Conservation (phyloP, 2,329 filamentous ascomycete genomes). For the Scytalidium sp. region DNA sequence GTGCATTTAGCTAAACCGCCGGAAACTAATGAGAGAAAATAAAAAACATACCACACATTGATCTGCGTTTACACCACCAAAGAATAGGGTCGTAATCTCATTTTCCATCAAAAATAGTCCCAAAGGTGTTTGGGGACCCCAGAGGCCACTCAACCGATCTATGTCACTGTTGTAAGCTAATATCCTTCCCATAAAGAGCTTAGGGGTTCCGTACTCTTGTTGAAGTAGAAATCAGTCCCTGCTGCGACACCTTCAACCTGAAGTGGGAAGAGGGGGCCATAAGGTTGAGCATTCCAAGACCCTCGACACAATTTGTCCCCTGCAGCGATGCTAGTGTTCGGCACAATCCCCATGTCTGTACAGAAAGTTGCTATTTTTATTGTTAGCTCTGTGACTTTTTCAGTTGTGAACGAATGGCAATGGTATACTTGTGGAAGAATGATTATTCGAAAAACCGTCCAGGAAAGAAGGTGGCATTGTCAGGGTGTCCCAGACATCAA, state of each 20-base stretch:
- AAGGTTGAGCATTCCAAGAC: conserved; percentile 28
- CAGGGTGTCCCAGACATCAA: conserved; percentile 26
- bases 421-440: conserved; percentile 13
- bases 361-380: conserved; percentile 20
- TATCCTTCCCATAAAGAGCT: not conserved
- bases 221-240: conserved; percentile 26
- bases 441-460: conserved; percentile 22
- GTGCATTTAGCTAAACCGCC: not conserved
- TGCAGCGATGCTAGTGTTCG: conserved; percentile 22
- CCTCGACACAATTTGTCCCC: conserved; percentile 24
- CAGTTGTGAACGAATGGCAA: not conserved
- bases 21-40: not conserved
- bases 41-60: conserved; percentile 21
- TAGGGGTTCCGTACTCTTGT: conserved; percentile 17
- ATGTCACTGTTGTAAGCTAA: not conserved
- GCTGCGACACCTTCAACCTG: conserved; percentile 22
- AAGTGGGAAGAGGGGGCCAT: conserved; percentile 22
- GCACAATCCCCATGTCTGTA: conserved; percentile 26
- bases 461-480: conserved; percentile 27
- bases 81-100: conserved; percentile 29
- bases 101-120: conserved; percentile 28
- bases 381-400: not conserved
- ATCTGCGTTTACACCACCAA: conserved; percentile 29
- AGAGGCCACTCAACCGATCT: conserved; percentile 25
- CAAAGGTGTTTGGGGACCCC: conserved; percentile 28